These are phyloP conservation scores for Chrysopogon serrulatus DNA, from an alignment of 176 grass and related monocot species.

Conservation along the genomic window DNA sequence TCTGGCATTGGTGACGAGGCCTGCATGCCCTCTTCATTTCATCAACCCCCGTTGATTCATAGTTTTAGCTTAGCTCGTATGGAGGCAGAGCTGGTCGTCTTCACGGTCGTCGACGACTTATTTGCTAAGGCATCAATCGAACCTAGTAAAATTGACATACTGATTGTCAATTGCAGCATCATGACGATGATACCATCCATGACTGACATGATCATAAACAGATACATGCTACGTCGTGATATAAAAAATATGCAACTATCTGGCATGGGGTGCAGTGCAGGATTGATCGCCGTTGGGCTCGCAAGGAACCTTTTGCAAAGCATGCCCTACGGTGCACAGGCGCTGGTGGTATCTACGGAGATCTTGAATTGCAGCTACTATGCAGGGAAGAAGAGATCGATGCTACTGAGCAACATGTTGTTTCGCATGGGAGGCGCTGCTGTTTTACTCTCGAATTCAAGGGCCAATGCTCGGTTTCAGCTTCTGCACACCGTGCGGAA, in stretches of 20 bases:
- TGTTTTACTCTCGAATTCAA: slow-evolving; percentile 2
- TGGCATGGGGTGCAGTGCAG: no score
- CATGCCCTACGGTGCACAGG: background rate
- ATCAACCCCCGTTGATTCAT: background rate
- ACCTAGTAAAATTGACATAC: background rate
- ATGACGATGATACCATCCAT: slow-evolving; percentile 11
- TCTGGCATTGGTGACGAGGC: slow-evolving; percentile 41
- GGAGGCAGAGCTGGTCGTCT: slow-evolving; percentile 12
- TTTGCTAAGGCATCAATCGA: slow-evolving; percentile 6
- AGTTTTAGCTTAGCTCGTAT: background rate
- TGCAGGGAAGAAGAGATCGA: slow-evolving; percentile 6
- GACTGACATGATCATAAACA: slow-evolving; percentile 14
- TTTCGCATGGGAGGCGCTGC: slow-evolving; percentile 31
- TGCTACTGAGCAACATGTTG: slow-evolving; percentile 16
- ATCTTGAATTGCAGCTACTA: background rate
- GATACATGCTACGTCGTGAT: slow-evolving; percentile 21
- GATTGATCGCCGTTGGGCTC: no score
- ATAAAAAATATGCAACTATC: no score
- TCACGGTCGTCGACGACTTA: slow-evolving; percentile 30
- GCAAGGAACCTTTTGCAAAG: no score
- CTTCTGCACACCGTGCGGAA: background rate
- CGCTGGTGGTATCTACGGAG: slow-evolving; percentile 18
- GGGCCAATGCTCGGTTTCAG: background rate
- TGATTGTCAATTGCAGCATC: slow-evolving; percentile 18
- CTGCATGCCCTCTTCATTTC: background rate